phyloP scores from a whole-genome alignment of 2,329 filamentous ascomycete genomes.

The Trichoderma sp. region DNA sequence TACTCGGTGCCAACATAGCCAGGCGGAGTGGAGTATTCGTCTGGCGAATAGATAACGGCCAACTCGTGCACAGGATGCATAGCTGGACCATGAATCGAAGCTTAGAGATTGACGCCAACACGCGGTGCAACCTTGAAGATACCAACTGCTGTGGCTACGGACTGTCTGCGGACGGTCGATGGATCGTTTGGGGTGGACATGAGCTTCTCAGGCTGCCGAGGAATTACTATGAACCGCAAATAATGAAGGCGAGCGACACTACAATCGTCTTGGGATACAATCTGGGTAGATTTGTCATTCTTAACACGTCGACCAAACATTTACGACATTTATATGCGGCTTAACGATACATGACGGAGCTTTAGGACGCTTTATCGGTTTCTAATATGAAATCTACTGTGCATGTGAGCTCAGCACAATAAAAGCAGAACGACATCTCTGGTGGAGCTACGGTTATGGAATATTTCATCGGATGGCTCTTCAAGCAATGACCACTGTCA shows the following conservation, averaged over 20 bases:
- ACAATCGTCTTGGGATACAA: background rate
- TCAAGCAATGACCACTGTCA: too few relatives aligned
- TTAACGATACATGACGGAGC: background rate
- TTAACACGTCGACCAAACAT: background rate
- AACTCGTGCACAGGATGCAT: background rate
- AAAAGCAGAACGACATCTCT: too few relatives aligned
- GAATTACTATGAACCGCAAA: background rate
- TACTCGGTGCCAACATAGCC: background rate
- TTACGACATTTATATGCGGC: too few relatives aligned
- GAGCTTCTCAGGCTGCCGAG: background rate
- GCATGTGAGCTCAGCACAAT: too few relatives aligned
- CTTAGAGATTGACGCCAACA: background rate
- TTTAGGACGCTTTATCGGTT: background rate
- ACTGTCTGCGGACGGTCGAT: background rate
- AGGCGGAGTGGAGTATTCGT: background rate
- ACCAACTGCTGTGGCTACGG: background rate
- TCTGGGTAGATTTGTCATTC: background rate
- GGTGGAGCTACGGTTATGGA: too few relatives aligned
- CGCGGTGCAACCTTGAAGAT: background rate
- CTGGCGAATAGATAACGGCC: background rate
- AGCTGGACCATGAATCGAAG: background rate
- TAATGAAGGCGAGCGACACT: background rate
- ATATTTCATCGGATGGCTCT: too few relatives aligned
- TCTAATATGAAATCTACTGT: too few relatives aligned
- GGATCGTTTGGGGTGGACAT: background rate